These are phyloP conservation scores for Trichoderma aggressivum DNA, from an alignment of 2,329 filamentous ascomycete genomes.

Conservation along the genomic window DNA sequence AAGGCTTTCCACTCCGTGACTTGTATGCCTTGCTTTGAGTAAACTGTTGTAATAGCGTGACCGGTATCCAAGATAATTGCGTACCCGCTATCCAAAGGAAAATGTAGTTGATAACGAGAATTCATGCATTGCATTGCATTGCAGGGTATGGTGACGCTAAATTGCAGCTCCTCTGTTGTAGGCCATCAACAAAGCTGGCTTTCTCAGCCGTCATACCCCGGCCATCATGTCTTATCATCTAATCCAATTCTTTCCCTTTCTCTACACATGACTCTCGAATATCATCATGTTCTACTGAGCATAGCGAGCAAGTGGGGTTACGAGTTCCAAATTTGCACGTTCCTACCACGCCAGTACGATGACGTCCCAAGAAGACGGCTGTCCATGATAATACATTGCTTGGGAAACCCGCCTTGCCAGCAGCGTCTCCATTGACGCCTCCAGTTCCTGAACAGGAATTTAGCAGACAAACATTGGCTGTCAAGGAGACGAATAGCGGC, in stretches of 20 bases:
- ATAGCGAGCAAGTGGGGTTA: background rate
- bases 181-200: background rate
- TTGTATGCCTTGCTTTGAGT: background rate
- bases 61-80: background rate
- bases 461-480: background rate
- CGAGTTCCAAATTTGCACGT: background rate
- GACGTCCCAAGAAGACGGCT: background rate
- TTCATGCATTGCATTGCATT: slow-evolving; percentile 3
- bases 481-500: background rate
- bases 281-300: background rate
- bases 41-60: background rate
- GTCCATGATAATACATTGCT: background rate
- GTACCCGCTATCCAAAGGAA: background rate
- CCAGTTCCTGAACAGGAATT: background rate
- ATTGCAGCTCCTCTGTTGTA: background rate
- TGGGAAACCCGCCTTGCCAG: background rate
- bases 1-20: background rate
- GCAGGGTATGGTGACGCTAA: slow-evolving; percentile 3
- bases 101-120: background rate
- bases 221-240: background rate
- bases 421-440: background rate
- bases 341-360: background rate
- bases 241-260: background rate
- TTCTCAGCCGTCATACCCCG: background rate
- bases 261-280: background rate